Evolutionary conservation across 2,329 filamentous ascomycete genomes (phyloP).

Genomic region (Helicocarpus griseus): DNA sequence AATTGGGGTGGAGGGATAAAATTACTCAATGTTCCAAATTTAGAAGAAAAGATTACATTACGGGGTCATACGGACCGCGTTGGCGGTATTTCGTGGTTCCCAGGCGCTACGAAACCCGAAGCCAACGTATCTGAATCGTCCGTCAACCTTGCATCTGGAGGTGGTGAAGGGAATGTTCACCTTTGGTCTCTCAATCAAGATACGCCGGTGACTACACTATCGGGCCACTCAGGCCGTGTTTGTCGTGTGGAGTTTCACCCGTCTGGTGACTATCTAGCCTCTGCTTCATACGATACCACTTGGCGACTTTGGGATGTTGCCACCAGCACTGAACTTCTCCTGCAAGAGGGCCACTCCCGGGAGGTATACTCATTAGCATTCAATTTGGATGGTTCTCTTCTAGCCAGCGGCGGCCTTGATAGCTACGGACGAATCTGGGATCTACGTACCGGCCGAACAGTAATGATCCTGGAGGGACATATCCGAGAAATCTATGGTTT

Average conservation of each 20-base stretch:
- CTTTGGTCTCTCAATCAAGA: slow-evolving; percentile 85
- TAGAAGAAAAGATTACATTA: slow-evolving; percentile 65
- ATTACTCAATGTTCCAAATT: slow-evolving; percentile 69
- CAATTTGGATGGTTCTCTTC: slow-evolving; percentile 79
- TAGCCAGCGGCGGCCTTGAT: slow-evolving; percentile 88
- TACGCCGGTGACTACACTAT: slow-evolving; percentile 70
- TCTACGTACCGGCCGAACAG: slow-evolving; percentile 77
- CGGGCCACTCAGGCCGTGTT: slow-evolving; percentile 77
- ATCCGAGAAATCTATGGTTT: slow-evolving; percentile 89
- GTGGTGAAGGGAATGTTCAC: slow-evolving; percentile 76
- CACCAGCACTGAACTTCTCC: slow-evolving; percentile 69
- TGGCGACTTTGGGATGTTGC: slow-evolving; percentile 95
- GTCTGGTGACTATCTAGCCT: slow-evolving; percentile 79
- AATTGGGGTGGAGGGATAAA: slow-evolving; percentile 91
- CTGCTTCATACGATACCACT: slow-evolving; percentile 89
- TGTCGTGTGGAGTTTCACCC: slow-evolving; percentile 93
- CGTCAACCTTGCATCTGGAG: slow-evolving; percentile 82
- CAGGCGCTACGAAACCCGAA: slow-evolving; percentile 64
- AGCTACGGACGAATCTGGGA: slow-evolving; percentile 96
- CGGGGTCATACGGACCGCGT: slow-evolving; percentile 83
- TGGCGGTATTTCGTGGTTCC: slow-evolving; percentile 84
- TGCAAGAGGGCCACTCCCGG: slow-evolving; percentile 90
- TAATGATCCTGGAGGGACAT: slow-evolving; percentile 90
- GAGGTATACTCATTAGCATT: slow-evolving; percentile 88
- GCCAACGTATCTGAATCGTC: slow-evolving; percentile 60